Evolutionary conservation across 116 monocot genomes (phyloP).

Genomic region (Cymodocea nodosa): DNA sequence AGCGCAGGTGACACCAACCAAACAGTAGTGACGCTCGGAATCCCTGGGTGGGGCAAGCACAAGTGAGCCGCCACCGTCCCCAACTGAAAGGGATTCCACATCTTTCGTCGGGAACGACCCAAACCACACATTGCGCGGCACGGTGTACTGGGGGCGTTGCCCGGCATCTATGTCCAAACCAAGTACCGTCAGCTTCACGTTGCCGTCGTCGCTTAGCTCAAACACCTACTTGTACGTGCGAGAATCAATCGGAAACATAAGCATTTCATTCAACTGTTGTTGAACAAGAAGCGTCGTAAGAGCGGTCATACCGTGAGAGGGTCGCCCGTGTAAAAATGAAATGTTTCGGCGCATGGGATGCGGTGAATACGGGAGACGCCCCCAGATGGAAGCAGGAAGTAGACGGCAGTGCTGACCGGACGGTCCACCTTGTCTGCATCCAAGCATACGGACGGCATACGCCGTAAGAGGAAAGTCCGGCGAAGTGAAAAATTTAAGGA

Average conservation of each 20-base stretch:
- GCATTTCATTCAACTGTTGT: not conserved
- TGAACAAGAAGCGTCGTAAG: not conserved
- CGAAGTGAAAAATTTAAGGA: too few species aligned
- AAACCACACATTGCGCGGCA: conserved; percentile 76
- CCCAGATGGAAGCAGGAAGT: conserved; percentile 76
- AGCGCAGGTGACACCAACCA: conserved; percentile 85
- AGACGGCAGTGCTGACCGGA: conserved; percentile 82
- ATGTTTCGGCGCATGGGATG: conserved; percentile 87
- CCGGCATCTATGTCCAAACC: conserved; percentile 68
- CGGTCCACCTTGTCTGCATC: conserved; percentile 83
- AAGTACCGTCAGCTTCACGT: conserved; percentile 47
- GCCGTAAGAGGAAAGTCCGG: too few species aligned
- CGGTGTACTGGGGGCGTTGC: conserved; percentile 78
- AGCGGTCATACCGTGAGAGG: conserved; percentile 62
- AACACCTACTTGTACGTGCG: conserved; percentile 34
- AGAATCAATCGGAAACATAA: not conserved
- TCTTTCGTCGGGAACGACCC: conserved; percentile 93
- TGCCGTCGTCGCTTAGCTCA: conserved; percentile 60
- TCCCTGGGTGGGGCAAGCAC: conserved; percentile 40
- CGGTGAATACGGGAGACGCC: conserved; percentile 69
- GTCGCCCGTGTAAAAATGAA: conserved; percentile 92
- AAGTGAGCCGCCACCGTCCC: conserved; percentile 47
- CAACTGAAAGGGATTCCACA: conserved; percentile 35
- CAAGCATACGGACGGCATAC: too few species aligned
- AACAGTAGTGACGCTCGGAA: conserved; percentile 58